Conservation (phyloP, 2,329 filamentous ascomycete species). For the Epichloe gansuensis region DNA sequence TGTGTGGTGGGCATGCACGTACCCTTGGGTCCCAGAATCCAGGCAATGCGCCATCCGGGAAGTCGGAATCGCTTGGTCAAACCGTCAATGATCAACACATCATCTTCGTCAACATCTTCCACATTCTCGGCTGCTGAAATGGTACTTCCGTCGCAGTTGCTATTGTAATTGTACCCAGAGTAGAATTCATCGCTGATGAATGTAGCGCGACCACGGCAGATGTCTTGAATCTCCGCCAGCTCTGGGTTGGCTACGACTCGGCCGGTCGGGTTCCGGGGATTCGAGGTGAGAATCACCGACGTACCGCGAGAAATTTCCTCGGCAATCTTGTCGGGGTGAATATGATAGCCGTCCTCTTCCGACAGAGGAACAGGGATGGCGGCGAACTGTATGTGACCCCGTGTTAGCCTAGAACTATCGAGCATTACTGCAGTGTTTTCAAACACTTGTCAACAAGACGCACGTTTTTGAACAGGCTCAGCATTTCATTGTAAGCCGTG, state of each 20-base stretch:
- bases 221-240: conserved; percentile 80
- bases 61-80: conserved; percentile 94
- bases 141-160: conserved; percentile 77
- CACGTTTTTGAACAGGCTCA: conserved; percentile 83
- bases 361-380: conserved; percentile 76
- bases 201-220: conserved; percentile 80
- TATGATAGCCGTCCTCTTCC: conserved; percentile 80
- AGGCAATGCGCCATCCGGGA: conserved; percentile 91
- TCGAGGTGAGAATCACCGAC: conserved; percentile 83
- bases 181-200: conserved; percentile 97
- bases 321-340: conserved; percentile 84
- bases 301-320: conserved; percentile 81
- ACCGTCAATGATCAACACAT: conserved; percentile 89
- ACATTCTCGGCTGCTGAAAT: conserved; percentile 85
- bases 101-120: conserved; percentile 76
- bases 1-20: conserved; percentile 11
- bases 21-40: conserved; percentile 83
- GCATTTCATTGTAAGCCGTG: conserved; percentile 96
- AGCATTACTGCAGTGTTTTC: too few species aligned
- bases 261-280: conserved; percentile 89
- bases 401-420: background rate
- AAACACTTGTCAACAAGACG: conserved; percentile 13
- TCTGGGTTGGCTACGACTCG: conserved; percentile 76
- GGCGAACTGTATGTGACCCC: conserved; percentile 46
- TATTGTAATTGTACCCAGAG: conserved; percentile 90